Evolutionary conservation across 129 eudicot genomes (phyloP), one percentile per base, ranked within the genome.

Genomic region (Heracleum sosnowskyi): DNA sequence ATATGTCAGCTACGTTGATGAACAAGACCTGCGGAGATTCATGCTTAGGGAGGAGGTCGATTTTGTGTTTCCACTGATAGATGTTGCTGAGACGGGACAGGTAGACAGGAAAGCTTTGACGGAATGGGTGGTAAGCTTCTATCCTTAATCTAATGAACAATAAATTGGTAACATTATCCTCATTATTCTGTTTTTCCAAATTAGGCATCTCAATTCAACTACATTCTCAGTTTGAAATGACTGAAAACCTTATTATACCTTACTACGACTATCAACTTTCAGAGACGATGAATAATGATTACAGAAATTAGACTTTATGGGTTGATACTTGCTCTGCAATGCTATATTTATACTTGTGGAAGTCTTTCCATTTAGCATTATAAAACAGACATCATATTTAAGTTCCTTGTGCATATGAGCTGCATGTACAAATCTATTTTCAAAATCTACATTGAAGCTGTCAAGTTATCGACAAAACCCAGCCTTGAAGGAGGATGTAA

Each of bases 21-120:
- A 89, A 64, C 5, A 80, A 34, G 97, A 95, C 81, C 85, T 95
- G 34, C 82, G 86, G 73, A 87, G 96, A 76, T 95, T 95, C 87
- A 85, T 95, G 96, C 87, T 87, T 42, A 86, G 85, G 87, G 97
- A 95, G 76, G 97, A 95, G 86, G 98, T 95, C 72, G 86, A 91
- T 74, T 44, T 84, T 47, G 90, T 91, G 79, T 83, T 90, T 82
- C 97, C 96, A 10, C 51, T 91, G 83, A 86, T 94, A 42, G 96
- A 89, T 55, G 88, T 81, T 68, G 86, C 88, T 57, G 96, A 94
- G 31, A 87, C 84, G 57, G 96, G 97, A 33, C 85, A 83, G 41
- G 86, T 91, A 53, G 88, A 88, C 74, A 57, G 88, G 78, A 89
- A 85, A 88, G 64, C 91, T 42, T 87, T 94, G 71, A 89, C 86